Evolutionary conservation across 306 rosid species (phyloP), one percentile per base, ranked within the genome.

Genomic region (Phaseolus lunatus): DNA sequence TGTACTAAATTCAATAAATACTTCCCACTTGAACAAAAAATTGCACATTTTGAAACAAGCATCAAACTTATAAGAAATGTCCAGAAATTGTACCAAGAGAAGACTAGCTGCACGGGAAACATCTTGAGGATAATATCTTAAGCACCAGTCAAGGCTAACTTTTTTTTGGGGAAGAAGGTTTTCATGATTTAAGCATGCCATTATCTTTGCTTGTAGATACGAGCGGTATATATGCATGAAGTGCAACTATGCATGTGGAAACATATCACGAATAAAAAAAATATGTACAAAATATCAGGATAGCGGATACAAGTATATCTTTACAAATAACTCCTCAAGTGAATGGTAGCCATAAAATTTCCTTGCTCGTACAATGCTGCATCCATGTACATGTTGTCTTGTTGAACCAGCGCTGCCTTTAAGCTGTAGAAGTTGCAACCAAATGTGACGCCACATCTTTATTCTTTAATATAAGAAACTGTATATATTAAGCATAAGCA

Each of bases 71-170:
- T 23, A 58, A 76, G 33, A 44, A 77, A 24, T 7, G 12, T 70
- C 23, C 77, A 78, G 77, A 82, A 81, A 77, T 62, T 45, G 47
- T 82, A 94, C 98, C 98, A 92, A 82, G 76, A 94, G 94, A 84
- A 89, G 91, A 86, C 75, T 94, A 53, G 98, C 96, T 47, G 98
- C 94, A 52, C 93, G 94, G 72, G 97, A 81, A 79, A 94, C 88
- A 73, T 94, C 98, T 70, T 94, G 96, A 23, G 97, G 98, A 83
- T 89, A 83, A 84, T 94, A 94, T 80, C 98, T 94, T 81, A 80
- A 80, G 81, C 72, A 63, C 57, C 67, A 67, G 96, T 94, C 87
- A 94, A 94, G 96, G 93, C 47, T 76, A 82, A 75, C 54, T 19
- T 6, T 77, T 81, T 15, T 22, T 22, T 23, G 10, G 44, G 56